A percentile compares a stretch with the other conserved stretches of the same genome.
Evolutionary conservation across 352 stramenopile genomes (phyloP).

Genomic region (Phytophthora multivora): DNA sequence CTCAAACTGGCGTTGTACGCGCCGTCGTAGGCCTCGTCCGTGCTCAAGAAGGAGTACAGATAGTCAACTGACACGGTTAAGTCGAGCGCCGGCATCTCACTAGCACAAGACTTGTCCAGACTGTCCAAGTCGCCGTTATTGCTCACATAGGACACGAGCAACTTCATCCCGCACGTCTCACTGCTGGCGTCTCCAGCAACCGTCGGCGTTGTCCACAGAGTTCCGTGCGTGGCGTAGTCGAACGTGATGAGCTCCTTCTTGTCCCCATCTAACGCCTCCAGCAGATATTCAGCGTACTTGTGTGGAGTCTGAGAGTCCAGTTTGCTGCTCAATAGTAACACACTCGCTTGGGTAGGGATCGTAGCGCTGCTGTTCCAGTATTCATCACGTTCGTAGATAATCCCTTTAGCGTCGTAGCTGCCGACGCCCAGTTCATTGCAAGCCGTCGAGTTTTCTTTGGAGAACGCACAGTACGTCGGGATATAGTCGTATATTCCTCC

Average conservation of each 20-base stretch:
- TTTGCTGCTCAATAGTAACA: not conserved
- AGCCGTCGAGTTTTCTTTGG: not conserved
- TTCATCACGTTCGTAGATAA: not conserved
- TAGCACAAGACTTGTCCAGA: not conserved
- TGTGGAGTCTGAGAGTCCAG: not conserved
- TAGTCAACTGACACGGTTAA: not conserved
- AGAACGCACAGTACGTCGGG: constrained; percentile 40
- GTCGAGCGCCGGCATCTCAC: not conserved
- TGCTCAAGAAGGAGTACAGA: not conserved
- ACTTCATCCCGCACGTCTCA: not conserved
- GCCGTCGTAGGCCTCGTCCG: not conserved
- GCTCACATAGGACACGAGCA: not conserved
- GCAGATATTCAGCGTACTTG: not conserved
- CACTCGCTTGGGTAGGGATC: not conserved
- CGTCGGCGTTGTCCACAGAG: not conserved
- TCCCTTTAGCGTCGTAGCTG: not conserved
- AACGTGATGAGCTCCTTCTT: not conserved
- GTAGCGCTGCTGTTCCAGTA: not conserved
- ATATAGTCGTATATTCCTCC: not conserved
- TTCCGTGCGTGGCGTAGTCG: not conserved
- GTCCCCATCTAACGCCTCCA: not conserved
- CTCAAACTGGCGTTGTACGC: not conserved
- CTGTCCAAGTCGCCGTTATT: not conserved
- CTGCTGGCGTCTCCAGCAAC: not conserved
- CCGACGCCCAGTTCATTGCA: not conserved